Evolutionary conservation across 2,329 filamentous ascomycete genomes (phyloP), one percentile per base, ranked within the genome.

Genomic region (Cladosporium sp.): DNA sequence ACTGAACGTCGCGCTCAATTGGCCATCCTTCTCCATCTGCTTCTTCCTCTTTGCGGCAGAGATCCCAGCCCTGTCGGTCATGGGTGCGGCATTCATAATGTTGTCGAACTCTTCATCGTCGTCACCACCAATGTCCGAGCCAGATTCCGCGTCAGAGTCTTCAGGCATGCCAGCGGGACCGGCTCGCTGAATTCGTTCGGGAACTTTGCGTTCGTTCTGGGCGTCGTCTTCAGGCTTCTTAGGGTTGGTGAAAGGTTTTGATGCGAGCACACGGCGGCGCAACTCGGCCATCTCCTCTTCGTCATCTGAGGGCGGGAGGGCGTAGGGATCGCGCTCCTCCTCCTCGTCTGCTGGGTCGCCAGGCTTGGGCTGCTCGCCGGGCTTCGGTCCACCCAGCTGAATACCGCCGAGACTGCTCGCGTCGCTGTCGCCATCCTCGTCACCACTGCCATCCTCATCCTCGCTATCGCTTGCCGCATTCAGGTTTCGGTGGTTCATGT

Each of bases 201-300:
- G 82, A 32, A 67, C 65, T 53, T 79, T 78, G 59, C 84, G 84
- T 57, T 79, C 74, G 42, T 71, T 69, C 9, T 69, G 66, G 10
- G 37, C 22, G 46, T 66, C 62, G 8, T 57, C 38, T 9, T 50
- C 52, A 3, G 58, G 54, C 38, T 33, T 54, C 19, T 32, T 50
- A 9, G 78, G 72, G 59, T 87, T 87, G 40, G 86, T 74, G 64
- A 98, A 98, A 0, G 90, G 83, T 66, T 92, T 96, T 6, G 92
- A 95, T 6, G 86, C 87, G 2, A 98, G 79, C n/a, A 97, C 89
- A 61, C 89, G 88, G 51, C 86, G 83, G 45, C 93, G 82, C 49
- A 98, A 85, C 64, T 95, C 91, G 34, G 89, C 91, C 91, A 97
- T 97, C 66, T 90, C 85, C 49, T 87, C 87, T 62, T 95, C 89